These are phyloP conservation scores for Mycena floridula DNA, from an alignment of 768 basidiomycete species.

Conservation along the genomic window DNA sequence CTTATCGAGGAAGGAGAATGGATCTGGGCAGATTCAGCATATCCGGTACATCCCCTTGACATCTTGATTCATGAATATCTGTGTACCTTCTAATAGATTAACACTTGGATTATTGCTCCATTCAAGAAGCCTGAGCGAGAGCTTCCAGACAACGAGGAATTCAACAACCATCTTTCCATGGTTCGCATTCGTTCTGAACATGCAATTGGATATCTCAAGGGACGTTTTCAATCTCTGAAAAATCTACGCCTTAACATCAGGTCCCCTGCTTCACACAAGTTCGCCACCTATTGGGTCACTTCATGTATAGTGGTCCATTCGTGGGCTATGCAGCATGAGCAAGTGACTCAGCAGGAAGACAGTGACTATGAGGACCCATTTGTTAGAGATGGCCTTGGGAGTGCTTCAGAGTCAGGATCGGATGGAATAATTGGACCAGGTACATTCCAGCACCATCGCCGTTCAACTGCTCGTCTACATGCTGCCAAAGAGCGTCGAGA, in stretches of 20 bases:
- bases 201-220: slow-evolving; percentile 34
- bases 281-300: slow-evolving; percentile 24
- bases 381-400: no score
- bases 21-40: slow-evolving; percentile 29
- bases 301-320: slow-evolving; percentile 26
- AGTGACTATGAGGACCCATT: no score
- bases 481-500: no score
- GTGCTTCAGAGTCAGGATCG: no score
- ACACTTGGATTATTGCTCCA: slow-evolving; percentile 17
- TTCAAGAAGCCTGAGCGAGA: slow-evolving; percentile 22
- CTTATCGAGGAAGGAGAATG: slow-evolving; percentile 12
- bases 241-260: slow-evolving; percentile 21
- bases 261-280: slow-evolving; percentile 15
- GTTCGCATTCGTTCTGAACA: slow-evolving; percentile 32
- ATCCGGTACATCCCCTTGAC: slow-evolving; percentile 21
- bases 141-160: slow-evolving; percentile 18
- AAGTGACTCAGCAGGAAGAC: no score
- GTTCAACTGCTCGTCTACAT: no score
- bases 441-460: no score
- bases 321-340: no score
- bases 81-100: slow-evolving; percentile 8
- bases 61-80: background rate
- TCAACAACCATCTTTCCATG: slow-evolving; percentile 29
- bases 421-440: no score
- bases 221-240: slow-evolving; percentile 28